Evolutionary conservation across 768 basidiomycete species (phyloP).

Genomic region (Dioszegia aurantiaca): DNA sequence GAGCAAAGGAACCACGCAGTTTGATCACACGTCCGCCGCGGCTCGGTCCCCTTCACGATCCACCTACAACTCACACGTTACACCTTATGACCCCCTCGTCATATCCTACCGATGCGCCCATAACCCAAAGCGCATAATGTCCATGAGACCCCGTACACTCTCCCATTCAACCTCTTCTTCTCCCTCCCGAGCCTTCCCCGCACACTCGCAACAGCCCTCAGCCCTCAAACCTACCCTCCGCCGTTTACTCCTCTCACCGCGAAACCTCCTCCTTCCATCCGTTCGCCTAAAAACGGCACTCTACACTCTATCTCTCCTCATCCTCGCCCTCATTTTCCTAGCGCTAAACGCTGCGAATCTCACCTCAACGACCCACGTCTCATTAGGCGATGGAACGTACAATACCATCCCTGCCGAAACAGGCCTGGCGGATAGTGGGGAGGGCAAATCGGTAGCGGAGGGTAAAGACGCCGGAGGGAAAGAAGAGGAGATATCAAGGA

Average conservation of each 20-base stretch:
- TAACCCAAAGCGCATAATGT: not conserved
- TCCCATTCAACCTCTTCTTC: too few species aligned
- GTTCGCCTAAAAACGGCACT: constrained; percentile 40
- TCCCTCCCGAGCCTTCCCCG: not conserved
- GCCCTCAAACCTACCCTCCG: not conserved
- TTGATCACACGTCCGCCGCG: too few species aligned
- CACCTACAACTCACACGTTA: too few species aligned
- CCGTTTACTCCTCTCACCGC: constrained; percentile 16
- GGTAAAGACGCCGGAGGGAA: constrained; percentile 44
- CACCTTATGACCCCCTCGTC: too few species aligned
- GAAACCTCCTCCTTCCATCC: constrained; percentile 31
- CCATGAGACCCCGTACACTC: constrained; percentile 12
- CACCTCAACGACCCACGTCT: constrained; percentile 6
- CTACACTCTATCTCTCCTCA: constrained; percentile 29
- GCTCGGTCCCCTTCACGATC: too few species aligned
- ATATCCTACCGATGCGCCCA: not conserved
- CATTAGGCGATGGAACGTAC: not conserved
- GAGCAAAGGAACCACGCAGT: too few species aligned
- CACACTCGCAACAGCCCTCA: not conserved
- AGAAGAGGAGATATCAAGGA: constrained; percentile 45
- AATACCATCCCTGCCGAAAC: constrained; percentile 33
- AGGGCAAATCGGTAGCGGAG: constrained; percentile 33
- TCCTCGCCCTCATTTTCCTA: constrained; percentile 37
- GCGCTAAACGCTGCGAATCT: constrained; percentile 35
- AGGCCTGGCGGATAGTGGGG: constrained; percentile 39